A percentile compares a stretch with the other conserved stretches of the same genome.
Conservation (phyloP, 371 early-diverging fungal genomes). For the Apophysomyces trapeziformis region DNA sequence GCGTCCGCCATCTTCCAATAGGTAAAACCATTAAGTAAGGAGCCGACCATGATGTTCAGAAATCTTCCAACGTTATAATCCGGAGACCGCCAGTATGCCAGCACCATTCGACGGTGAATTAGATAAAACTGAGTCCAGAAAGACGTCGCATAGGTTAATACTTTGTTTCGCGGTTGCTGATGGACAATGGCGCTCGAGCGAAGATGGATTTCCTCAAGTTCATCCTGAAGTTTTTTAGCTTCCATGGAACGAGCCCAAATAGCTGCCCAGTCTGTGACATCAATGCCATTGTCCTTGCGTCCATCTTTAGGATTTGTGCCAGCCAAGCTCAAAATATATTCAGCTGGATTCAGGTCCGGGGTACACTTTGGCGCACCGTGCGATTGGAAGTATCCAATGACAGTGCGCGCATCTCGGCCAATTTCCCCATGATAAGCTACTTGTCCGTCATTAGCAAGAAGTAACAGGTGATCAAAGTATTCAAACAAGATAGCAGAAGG, state of each 20-base stretch:
- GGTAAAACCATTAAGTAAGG: conserved; percentile 54
- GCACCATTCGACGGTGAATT: conserved; percentile 54
- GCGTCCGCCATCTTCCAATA: conserved; percentile 60
- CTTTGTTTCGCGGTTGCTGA: neutral
- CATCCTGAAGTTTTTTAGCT: conserved; percentile 26
- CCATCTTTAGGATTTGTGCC: conserved; percentile 14
- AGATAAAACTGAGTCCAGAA: conserved; percentile 42
- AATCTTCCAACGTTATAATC: conserved; percentile 64
- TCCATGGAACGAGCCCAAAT: conserved; percentile 51
- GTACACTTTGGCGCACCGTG: conserved; percentile 58
- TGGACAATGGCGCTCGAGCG: conserved; percentile 20
- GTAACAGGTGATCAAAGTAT: conserved; percentile 65
- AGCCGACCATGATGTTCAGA: conserved; percentile 39
- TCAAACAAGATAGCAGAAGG: conserved; percentile 67
- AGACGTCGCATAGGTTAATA: conserved; percentile 35
- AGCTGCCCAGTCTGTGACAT: conserved; percentile 58
- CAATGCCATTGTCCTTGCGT: neutral
- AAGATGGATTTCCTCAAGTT: conserved; percentile 30
- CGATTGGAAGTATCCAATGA: conserved; percentile 62
- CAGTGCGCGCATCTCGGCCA: conserved; percentile 53
- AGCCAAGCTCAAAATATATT: conserved; percentile 64
- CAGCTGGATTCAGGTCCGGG: conserved; percentile 63
- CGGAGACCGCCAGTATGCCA: conserved; percentile 59
- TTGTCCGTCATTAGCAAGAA: conserved; percentile 65
- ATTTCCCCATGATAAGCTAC: conserved; percentile 66